phyloP scores from a whole-genome alignment of 495 filamentous ascomycete species.

The Aspergillus panamensis region DNA sequence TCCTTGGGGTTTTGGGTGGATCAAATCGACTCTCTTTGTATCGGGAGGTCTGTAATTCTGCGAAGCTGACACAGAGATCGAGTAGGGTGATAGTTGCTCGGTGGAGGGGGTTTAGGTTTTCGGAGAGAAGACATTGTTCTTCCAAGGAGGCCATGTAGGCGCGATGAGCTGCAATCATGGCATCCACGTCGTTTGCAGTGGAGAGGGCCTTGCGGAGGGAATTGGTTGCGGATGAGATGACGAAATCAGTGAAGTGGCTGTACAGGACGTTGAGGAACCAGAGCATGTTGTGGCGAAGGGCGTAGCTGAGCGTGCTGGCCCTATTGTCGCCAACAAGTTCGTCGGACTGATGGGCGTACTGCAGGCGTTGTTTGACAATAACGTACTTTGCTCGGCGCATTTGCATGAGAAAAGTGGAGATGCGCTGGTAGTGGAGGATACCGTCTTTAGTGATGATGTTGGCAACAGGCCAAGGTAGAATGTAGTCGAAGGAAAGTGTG shows the following conservation, averaged over 20 bases:
- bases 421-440: constrained; percentile 59
- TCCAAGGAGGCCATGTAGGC: constrained; percentile 57
- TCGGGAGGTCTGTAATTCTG: constrained; percentile 41
- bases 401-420: constrained; percentile 76
- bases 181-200: constrained; percentile 70
- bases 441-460: constrained; percentile 68
- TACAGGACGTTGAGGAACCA: constrained; percentile 76
- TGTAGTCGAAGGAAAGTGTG: constrained; percentile 55
- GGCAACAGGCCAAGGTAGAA: constrained; percentile 79
- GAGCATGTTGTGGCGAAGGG: constrained; percentile 67
- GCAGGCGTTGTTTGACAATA: constrained; percentile 55
- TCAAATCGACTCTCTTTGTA: constrained; percentile 23
- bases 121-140: constrained; percentile 63
- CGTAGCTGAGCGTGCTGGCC: constrained; percentile 51
- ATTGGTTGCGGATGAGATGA: constrained; percentile 56
- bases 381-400: constrained; percentile 67
- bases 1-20: constrained; percentile 12
- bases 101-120: constrained; percentile 60
- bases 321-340: constrained; percentile 10
- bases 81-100: constrained; percentile 64
- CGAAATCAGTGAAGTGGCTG: constrained; percentile 69
- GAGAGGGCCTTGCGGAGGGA: constrained; percentile 52
- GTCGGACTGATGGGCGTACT: constrained; percentile 20
- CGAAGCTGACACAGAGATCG: constrained; percentile 51
- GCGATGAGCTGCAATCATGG: constrained; percentile 70